Base-by-base conservation (phyloP, 2,329 filamentous ascomycete genomes). In the Fusarium sp. region DNA sequence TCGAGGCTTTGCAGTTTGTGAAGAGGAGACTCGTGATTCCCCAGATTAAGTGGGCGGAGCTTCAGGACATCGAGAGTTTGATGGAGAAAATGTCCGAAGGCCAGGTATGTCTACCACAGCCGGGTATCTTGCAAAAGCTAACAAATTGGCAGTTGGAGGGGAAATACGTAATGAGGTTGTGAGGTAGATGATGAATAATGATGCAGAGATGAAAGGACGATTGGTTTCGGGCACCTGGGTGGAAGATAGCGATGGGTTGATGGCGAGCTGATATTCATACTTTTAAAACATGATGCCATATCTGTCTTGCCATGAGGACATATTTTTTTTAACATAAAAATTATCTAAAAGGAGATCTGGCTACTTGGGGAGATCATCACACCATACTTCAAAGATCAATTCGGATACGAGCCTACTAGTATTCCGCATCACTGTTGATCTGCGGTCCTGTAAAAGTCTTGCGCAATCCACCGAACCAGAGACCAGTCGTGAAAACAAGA, bases 1-100 rank as follows among this genome's bases (percentile, higher is more conserved):
- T 80, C 1, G 82, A 83, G 61, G 82, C 82, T 1, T 69, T 83
- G 7, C 79, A 80, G 25, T 83, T 83, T 70, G 81, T 83, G 4
- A 66, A 71, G 18, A 51, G 71, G 5, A 13, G 70, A 2, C 38
- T 62, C 0, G 71, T 74, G 3, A 60, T 65, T 18, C 68, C 70
- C 6, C 67, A 60, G 44, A 43, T 71, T 8, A 61, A 63, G n/a
- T 65, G 55, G 59, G 67, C 65, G 0, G 18, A 58, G 2, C 61
- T 68, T n/a, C 60, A 62, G 9, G 69, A 68, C 30, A 51, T 71
- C n/a, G 67, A 71, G 29, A 32, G 13, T 6, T 11, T 71, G 20
- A 68, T 71, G 67, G 45, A 65, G 3, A 59, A 62, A 18, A 70
- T 71, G 64, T 65, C 67, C 1, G 49, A 65, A 15, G 69, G 69